A percentile compares a stretch with the other conserved stretches of the same genome.
phyloP scores from a whole-genome alignment of 2,329 filamentous ascomycete genomes.

The Aspergillus hiratsukae region DNA sequence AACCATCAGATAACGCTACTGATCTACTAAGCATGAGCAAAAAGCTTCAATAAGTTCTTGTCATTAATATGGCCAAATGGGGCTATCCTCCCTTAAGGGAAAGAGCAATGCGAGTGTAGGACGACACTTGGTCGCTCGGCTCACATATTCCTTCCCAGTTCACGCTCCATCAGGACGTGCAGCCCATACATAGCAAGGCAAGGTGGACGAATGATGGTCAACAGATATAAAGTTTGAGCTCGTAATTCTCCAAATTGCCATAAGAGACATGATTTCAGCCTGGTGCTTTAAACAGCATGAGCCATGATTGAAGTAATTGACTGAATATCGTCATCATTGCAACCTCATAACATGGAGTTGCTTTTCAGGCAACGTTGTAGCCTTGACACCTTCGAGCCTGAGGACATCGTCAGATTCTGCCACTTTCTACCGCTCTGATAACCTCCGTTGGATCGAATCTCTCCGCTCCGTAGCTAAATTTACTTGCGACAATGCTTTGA shows the following conservation, averaged over 20 bases:
- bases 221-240: neutral
- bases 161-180: too few relatives aligned
- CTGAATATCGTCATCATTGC: neutral
- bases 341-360: neutral
- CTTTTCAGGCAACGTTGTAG: neutral
- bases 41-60: neutral
- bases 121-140: neutral
- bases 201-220: neutral
- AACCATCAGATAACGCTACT: neutral
- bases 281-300: neutral
- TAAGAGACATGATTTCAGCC: neutral
- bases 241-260: neutral
- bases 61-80: neutral
- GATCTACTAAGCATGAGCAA: neutral
- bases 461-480: neutral
- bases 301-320: neutral
- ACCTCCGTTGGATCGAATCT: constrained; percentile 7
- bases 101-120: neutral
- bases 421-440: constrained; percentile 2
- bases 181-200: too few relatives aligned
- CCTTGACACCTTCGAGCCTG: constrained; percentile 3
- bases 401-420: constrained; percentile 3
- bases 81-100: neutral
- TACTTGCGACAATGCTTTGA: neutral
- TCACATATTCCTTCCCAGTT: neutral